Evolutionary conservation across 306 rosid genomes (phyloP).

Genomic region (Begonia fuchsioides): DNA sequence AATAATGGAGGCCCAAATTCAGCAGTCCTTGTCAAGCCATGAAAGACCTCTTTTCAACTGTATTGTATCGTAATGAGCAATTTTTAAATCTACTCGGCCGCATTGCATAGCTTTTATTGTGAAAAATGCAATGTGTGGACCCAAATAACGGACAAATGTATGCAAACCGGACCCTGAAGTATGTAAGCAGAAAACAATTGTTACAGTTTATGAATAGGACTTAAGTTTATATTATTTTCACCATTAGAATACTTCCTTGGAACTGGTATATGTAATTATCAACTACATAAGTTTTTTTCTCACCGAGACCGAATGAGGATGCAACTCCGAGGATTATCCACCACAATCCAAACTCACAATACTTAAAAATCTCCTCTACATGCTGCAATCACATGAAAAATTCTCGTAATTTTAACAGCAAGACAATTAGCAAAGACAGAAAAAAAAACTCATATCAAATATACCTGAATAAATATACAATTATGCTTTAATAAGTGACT

Average conservation of each 20-base stretch:
- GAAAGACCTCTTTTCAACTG: slow-evolving; percentile 74
- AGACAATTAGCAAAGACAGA: no score
- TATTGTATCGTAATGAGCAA: slow-evolving; percentile 84
- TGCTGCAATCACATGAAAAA: slow-evolving; percentile 35
- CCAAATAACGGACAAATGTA: slow-evolving; percentile 95
- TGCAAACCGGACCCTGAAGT: slow-evolving; percentile 95
- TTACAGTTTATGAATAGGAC: slow-evolving; percentile 3
- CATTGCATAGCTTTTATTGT: slow-evolving; percentile 91
- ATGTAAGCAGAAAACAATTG: slow-evolving; percentile 10
- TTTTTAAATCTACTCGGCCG: slow-evolving; percentile 92
- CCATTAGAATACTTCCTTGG: neutral
- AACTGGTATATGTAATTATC: slow-evolving; percentile 8
- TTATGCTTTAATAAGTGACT: no score
- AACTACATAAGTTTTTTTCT: slow-evolving; percentile 11
- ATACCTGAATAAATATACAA: no score
- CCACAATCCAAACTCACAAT: slow-evolving; percentile 72
- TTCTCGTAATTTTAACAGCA: no score
- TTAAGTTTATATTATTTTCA: neutral
- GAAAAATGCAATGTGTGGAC: slow-evolving; percentile 90
- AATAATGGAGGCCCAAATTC: slow-evolving; percentile 78
- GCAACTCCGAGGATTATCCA: slow-evolving; percentile 95
- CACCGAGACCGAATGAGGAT: slow-evolving; percentile 97
- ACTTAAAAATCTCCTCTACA: slow-evolving; percentile 59
- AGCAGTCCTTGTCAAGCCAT: slow-evolving; percentile 86
- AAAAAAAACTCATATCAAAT: no score